Conservation (phyloP, 148 eudicot genomes). For the Heliamphora exappendiculata region DNA sequence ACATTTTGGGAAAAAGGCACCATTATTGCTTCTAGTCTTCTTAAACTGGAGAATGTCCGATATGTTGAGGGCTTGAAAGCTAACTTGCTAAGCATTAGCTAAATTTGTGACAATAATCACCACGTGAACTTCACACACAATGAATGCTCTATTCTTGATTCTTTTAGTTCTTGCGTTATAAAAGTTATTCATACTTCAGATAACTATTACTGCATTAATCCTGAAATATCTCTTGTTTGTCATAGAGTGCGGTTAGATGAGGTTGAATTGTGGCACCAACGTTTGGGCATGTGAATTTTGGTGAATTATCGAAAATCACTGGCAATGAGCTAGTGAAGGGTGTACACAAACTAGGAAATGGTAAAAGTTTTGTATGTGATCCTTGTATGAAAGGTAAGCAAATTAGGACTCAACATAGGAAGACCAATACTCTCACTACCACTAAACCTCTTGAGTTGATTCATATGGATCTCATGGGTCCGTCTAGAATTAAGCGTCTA, state of each 20-base stretch:
- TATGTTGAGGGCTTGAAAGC: neutral
- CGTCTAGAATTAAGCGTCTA: neutral
- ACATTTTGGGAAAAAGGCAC: neutral
- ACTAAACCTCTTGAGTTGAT: neutral
- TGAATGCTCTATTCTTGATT: neutral
- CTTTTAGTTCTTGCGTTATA: neutral
- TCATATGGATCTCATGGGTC: neutral
- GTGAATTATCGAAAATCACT: neutral
- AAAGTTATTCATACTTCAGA: neutral
- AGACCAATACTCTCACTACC: neutral
- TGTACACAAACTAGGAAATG: neutral
- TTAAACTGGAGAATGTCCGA: neutral
- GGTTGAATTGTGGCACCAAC: neutral
- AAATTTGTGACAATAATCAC: neutral
- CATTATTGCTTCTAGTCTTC: neutral
- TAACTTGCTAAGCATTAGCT: neutral
- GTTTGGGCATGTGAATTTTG: neutral
- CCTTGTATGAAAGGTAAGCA: neutral
- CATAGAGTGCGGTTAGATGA: neutral
- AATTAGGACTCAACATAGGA: no score
- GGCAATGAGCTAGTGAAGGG: neutral
- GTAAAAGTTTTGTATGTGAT: neutral
- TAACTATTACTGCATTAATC: neutral
- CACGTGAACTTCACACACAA: neutral
- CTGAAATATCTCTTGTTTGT: neutral